Conservation (phyloP, 352 stramenopile genomes). For the Poterioochromonas sp. region DNA sequence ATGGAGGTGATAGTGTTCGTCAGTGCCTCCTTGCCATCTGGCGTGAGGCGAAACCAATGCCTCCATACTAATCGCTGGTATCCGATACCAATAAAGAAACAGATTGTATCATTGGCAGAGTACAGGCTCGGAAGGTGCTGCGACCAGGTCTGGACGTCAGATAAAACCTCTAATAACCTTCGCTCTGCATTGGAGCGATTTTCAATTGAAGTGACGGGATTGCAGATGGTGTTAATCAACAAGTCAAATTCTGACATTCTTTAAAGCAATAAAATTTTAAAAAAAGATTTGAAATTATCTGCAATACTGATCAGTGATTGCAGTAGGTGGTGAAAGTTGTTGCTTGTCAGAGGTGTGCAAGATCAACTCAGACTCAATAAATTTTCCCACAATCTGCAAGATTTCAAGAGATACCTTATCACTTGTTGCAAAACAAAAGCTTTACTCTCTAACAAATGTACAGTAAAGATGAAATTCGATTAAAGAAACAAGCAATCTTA, state of each 20-base stretch:
- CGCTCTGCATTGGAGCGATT: neutral
- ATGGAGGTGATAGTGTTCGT: neutral
- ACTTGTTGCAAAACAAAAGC: too few species aligned
- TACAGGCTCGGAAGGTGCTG: neutral
- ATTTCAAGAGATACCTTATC: too few species aligned
- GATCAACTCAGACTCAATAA: too few species aligned
- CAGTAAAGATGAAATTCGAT: too few species aligned
- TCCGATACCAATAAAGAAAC: conserved; percentile 6
- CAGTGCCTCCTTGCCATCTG: neutral
- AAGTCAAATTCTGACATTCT: conserved; percentile 10
- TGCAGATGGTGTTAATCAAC: neutral
- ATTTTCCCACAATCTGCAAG: too few species aligned
- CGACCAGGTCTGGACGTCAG: neutral
- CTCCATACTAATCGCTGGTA: conserved; percentile 3
- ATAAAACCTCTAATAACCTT: neutral
- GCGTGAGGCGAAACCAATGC: neutral
- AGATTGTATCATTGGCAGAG: neutral
- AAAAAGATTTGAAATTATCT: too few species aligned
- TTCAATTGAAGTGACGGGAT: neutral
- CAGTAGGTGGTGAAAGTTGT: too few species aligned
- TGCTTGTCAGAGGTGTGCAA: too few species aligned
- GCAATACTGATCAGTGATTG: too few species aligned
- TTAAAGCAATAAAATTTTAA: too few species aligned
- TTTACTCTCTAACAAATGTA: too few species aligned
- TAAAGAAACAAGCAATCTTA: too few species aligned